Conservation (phyloP, 1,139 yeast species). For the Kodamaea sp. region DNA sequence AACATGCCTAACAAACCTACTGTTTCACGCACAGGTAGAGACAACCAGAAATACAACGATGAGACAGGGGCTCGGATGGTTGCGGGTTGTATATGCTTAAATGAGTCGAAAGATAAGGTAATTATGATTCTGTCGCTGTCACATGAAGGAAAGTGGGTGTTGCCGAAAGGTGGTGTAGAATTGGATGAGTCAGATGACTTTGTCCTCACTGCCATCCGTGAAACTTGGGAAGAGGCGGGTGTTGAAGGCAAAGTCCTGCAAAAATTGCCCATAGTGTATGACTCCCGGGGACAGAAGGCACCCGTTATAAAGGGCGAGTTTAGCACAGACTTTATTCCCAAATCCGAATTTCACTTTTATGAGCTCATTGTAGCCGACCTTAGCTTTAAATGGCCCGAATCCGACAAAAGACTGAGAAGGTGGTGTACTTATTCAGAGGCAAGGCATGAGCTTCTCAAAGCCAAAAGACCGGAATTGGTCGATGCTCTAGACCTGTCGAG, state of each 20-base stretch:
- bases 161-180: slow-evolving; percentile 97
- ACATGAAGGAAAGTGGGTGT: slow-evolving; percentile 68
- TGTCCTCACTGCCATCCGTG: slow-evolving; percentile 65
- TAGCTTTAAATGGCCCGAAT: slow-evolving; percentile 74
- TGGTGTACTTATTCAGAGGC: slow-evolving; percentile 83
- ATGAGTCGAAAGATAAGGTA: slow-evolving; percentile 53
- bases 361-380: slow-evolving; percentile 63
- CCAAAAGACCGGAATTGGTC: slow-evolving; percentile 66
- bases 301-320: slow-evolving; percentile 47
- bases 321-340: slow-evolving; percentile 47
- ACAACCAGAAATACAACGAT: slow-evolving; percentile 40
- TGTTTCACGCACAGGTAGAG: slow-evolving; percentile 33
- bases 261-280: slow-evolving; percentile 64
- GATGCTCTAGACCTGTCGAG: slow-evolving; percentile 59
- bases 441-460: slow-evolving; percentile 51
- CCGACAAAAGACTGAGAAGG: slow-evolving; percentile 51
- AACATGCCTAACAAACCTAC: slow-evolving; percentile 20
- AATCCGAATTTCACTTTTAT: slow-evolving; percentile 80
- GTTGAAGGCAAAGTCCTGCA: slow-evolving; percentile 58
- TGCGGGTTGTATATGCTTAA: slow-evolving; percentile 85
- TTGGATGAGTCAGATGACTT: slow-evolving; percentile 65
- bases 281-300: slow-evolving; percentile 62
- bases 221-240: slow-evolving; percentile 98
- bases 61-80: slow-evolving; percentile 77
- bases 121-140: slow-evolving; percentile 75